Base-by-base conservation (phyloP, 1,139 yeast genomes). In the Kazachstania sp. region DNA sequence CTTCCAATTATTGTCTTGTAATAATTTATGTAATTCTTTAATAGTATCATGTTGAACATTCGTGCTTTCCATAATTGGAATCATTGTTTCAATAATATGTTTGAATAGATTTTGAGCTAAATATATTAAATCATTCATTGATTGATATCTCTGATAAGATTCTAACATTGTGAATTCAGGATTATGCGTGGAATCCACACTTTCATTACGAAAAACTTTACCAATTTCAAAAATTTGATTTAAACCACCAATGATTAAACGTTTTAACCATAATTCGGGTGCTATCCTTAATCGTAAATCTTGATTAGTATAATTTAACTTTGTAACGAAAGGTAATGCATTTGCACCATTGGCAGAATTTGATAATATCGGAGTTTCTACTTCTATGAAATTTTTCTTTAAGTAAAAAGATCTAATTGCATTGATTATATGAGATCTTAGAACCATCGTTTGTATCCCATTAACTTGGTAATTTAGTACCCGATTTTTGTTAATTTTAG, bases 111-210 rank as follows among this genome's bases (percentile, higher is more conserved):
- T 69, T 58, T 86, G 86, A 0, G 95, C 83, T 39, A 83, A 60
- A 1, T 52, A 51, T 73, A 87, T 83, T 50, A 90, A 78, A 64
- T 90, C 96, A 59, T 85, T 85, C 54, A 90, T 92, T 65, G 90
- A 95, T 45, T 95, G 95, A 64, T 85, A 92, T 26, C 96, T 95
- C 71, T 87, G 90, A 70, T 92, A 92, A 71, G 90, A 87, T 71
- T 92, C 98, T 73, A 97, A 84, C 47, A 97, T 88, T 59, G 98
- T 90, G 74, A 92, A 92, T 71, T 92, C 98, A 42, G 97, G 97
- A 74, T 92, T 92, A 71, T 92, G 98, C 47, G 97, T 88, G 80
- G 86, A 79, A 70, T 92, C 98, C 51, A 90, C 74, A 4, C 97
- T 97, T 67, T 92, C 98, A 60, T 92, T 92, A 54, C 98, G 72